Evolutionary conservation across 2,329 filamentous ascomycete species (phyloP).

Genomic region (Aspergillus tamarii): DNA sequence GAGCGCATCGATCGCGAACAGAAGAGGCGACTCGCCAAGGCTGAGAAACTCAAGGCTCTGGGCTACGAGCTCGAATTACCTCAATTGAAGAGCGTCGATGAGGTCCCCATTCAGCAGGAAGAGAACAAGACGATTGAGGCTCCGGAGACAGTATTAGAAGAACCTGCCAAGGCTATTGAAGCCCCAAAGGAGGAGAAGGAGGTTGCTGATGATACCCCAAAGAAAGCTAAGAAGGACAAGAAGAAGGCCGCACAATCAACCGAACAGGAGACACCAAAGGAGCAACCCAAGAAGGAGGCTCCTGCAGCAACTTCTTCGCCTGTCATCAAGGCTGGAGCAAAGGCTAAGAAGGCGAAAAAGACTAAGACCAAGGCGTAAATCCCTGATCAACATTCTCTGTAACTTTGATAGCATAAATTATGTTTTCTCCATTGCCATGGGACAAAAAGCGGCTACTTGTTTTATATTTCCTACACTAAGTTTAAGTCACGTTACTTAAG

Average conservation of each 20-base stretch:
- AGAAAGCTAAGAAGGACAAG: conserved; percentile 32
- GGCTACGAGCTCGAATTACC: conserved; percentile 84
- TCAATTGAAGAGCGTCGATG: conserved; percentile 66
- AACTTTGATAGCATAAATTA: conserved; percentile 16
- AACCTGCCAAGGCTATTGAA: conserved; percentile 27
- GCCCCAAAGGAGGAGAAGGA: conserved; percentile 13
- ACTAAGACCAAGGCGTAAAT: conserved; percentile 34
- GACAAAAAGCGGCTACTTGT: not conserved
- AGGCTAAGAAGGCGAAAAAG: conserved; percentile 37
- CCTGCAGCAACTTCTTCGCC: conserved; percentile 24
- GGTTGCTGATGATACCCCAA: conserved; percentile 21
- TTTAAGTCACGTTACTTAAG: not conserved
- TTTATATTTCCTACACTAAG: not conserved
- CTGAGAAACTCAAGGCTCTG: conserved; percentile 73
- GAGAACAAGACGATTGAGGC: conserved; percentile 37
- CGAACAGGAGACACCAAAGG: conserved; percentile 17
- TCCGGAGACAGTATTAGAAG: conserved; percentile 33
- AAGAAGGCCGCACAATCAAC: conserved; percentile 19
- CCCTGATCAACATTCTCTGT: conserved; percentile 4
- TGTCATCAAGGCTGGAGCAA: conserved; percentile 32
- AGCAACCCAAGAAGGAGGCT: conserved; percentile 15
- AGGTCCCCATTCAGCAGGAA: conserved; percentile 49
- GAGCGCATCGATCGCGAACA: conserved; percentile 74
- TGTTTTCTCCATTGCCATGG: not conserved
- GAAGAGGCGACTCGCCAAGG: conserved; percentile 68